A percentile compares a stretch with the other conserved stretches of the same genome.
Evolutionary conservation across 2,329 filamentous ascomycete species (phyloP).

Genomic region (Macroventuria anomochaeta): DNA sequence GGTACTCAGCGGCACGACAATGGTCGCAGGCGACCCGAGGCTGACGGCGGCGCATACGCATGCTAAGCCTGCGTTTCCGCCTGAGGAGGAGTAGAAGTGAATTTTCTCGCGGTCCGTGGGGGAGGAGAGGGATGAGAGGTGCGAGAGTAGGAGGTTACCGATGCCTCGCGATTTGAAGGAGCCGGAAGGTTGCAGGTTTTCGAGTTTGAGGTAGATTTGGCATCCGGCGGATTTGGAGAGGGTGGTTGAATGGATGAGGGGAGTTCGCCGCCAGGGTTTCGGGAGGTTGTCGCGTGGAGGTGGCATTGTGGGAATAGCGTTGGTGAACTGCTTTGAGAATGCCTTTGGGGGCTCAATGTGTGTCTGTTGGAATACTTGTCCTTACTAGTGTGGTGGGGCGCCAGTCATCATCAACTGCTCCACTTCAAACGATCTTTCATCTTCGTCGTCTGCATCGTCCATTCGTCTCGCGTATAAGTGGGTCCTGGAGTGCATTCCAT

Average conservation of each 20-base stretch:
- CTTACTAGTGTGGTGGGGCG: too few species aligned
- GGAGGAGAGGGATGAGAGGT: constrained; percentile 38
- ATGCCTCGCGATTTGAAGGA: constrained; percentile 82
- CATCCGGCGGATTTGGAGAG: constrained; percentile 73
- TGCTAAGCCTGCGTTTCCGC: constrained; percentile 82
- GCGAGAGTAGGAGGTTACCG: constrained; percentile 68
- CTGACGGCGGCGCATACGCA: constrained; percentile 72
- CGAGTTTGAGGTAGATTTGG: constrained; percentile 80
- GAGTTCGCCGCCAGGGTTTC: constrained; percentile 69
- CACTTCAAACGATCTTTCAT: too few species aligned
- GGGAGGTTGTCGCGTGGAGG: not conserved
- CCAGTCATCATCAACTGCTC: too few species aligned
- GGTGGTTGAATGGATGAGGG: constrained; percentile 67
- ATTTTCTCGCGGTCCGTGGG: constrained; percentile 31
- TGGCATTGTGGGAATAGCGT: not conserved
- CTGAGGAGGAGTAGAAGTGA: constrained; percentile 79
- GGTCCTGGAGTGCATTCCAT: not conserved
- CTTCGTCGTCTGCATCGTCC: not conserved
- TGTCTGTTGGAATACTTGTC: too few species aligned
- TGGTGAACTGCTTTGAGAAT: not conserved
- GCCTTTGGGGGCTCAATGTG: too few species aligned
- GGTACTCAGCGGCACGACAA: constrained; percentile 72
- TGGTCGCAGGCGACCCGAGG: constrained; percentile 69
- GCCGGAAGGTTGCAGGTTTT: constrained; percentile 79
- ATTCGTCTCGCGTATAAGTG: too few species aligned